Evolutionary conservation across 257 asterid genomes (phyloP).

Genomic region (Rhazya stricta): DNA sequence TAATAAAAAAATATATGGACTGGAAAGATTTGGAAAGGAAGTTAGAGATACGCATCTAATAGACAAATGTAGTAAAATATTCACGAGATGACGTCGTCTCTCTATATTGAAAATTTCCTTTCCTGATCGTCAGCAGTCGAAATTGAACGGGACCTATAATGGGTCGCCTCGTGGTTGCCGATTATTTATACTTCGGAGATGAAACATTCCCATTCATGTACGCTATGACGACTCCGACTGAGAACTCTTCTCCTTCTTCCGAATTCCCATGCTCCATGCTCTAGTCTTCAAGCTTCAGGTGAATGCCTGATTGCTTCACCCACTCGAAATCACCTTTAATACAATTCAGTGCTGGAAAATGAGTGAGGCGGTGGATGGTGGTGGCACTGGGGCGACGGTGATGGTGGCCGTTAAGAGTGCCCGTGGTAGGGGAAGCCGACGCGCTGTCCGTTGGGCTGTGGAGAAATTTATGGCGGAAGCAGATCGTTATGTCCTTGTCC

Average conservation of each 20-base stretch:
- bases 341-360: neutral
- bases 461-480: slow-evolving; percentile 48
- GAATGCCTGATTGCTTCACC: neutral
- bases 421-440: slow-evolving; percentile 65
- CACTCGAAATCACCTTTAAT: neutral
- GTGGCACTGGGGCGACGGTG: slow-evolving; percentile 16
- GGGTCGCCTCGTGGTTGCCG: neutral
- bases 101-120: too few species aligned
- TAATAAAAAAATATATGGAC: too few species aligned
- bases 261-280: neutral
- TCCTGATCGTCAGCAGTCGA: too few species aligned
- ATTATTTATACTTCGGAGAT: neutral
- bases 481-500: slow-evolving; percentile 53
- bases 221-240: slow-evolving; percentile 2
- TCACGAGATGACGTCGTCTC: too few species aligned
- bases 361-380: slow-evolving; percentile 12
- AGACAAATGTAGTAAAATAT: too few species aligned
- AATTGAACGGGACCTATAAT: too few species aligned
- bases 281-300: neutral
- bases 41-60: too few species aligned
- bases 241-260: neutral
- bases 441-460: slow-evolving; percentile 81
- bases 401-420: slow-evolving; percentile 78
- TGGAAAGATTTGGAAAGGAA: too few species aligned
- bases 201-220: neutral